Percentiles rank a stretch among this genome's conserved stretches.
phyloP scores from a whole-genome alignment of 31 red algal species.

The Endocladia muricata region DNA sequence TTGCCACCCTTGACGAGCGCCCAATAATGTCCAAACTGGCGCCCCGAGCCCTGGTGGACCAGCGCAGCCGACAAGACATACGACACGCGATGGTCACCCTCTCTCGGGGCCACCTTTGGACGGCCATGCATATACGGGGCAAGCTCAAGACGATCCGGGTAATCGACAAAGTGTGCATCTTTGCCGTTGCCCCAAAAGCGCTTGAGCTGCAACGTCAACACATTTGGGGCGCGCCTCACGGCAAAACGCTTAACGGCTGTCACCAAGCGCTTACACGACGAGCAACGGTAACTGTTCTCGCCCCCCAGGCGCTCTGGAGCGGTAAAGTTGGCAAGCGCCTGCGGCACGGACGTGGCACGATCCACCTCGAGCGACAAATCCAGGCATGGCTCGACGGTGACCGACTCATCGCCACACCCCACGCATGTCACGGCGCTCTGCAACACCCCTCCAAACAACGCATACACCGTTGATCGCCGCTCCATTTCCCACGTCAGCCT shows the following conservation, averaged over 20 bases:
- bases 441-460: conserved; percentile 80
- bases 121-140: conserved; percentile 45
- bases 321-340: conserved; percentile 60
- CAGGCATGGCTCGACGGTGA: conserved; percentile 73
- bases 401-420: conserved; percentile 35
- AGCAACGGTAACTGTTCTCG: conserved; percentile 78
- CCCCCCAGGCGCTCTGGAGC: conserved; percentile 72
- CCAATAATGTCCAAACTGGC: conserved; percentile 75
- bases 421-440: conserved; percentile 60
- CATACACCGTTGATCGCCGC: conserved; percentile 52
- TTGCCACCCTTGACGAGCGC: conserved; percentile 63
- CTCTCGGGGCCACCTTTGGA: neutral
- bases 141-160: conserved; percentile 58
- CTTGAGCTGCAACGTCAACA: conserved; percentile 88
- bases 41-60: conserved; percentile 67
- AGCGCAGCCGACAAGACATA: conserved; percentile 69
- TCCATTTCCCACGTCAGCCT: conserved; percentile 37
- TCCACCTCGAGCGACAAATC: conserved; percentile 82
- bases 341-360: conserved; percentile 12
- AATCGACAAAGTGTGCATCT: conserved; percentile 65
- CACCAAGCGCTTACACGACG: conserved; percentile 35
- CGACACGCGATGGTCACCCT: too few species aligned
- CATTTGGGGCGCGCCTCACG: conserved; percentile 68
- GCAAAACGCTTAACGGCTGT: conserved; percentile 66
- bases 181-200: conserved; percentile 55